Conservation (phyloP, 768 basidiomycete species). For the Phanerochaete carnosa region DNA sequence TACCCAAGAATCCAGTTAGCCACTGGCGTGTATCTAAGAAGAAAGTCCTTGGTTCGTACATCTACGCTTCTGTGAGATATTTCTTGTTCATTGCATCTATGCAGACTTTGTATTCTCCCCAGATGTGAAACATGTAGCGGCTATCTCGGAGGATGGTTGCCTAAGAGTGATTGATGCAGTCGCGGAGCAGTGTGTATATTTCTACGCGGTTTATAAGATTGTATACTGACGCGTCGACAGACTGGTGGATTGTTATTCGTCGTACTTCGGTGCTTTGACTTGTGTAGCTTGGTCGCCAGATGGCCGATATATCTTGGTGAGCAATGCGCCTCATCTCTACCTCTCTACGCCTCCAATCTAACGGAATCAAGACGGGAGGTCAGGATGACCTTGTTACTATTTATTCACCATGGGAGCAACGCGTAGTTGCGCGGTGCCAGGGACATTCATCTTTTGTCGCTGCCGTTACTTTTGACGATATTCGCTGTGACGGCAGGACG, state of each 20-base stretch:
- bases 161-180: slow-evolving; percentile 86
- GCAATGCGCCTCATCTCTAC: neutral
- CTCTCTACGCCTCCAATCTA: slow-evolving; percentile 3
- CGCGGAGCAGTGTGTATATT: slow-evolving; percentile 70
- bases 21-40: slow-evolving; percentile 82
- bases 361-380: slow-evolving; percentile 70
- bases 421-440: slow-evolving; percentile 93
- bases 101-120: slow-evolving; percentile 91
- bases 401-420: slow-evolving; percentile 91
- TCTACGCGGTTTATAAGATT: neutral
- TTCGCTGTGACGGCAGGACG: slow-evolving; percentile 82
- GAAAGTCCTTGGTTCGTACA: slow-evolving; percentile 62
- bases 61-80: neutral
- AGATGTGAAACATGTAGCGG: slow-evolving; percentile 86
- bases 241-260: slow-evolving; percentile 89
- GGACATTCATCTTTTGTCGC: slow-evolving; percentile 96
- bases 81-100: neutral
- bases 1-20: slow-evolving; percentile 82
- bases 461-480: slow-evolving; percentile 85
- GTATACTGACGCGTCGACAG: slow-evolving; percentile 34
- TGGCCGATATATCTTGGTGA: slow-evolving; percentile 85
- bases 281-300: slow-evolving; percentile 96
- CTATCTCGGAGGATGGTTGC: slow-evolving; percentile 90
- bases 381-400: slow-evolving; percentile 97
- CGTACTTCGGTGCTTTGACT: slow-evolving; percentile 91